Evolutionary conservation across 2,329 filamentous ascomycete species (phyloP).

Genomic region (Hypocrella siamensis): DNA sequence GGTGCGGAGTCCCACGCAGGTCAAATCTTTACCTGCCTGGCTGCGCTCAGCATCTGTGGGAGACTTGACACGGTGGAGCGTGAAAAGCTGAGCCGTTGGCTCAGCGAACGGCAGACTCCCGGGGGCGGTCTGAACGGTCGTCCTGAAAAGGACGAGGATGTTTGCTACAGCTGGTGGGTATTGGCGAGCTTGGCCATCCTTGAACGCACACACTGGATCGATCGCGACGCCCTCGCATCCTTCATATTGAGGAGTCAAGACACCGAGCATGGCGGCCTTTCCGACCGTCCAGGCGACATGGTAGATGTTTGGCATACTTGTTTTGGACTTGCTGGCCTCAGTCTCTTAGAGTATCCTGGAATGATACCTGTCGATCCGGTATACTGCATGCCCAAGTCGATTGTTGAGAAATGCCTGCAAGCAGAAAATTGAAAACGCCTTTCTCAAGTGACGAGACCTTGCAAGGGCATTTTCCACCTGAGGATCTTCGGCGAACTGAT

Average conservation of each 20-base stretch:
- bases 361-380: conserved; percentile 72
- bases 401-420: conserved; percentile 40
- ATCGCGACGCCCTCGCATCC: conserved; percentile 56
- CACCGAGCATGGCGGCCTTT: conserved; percentile 64
- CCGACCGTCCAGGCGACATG: conserved; percentile 84
- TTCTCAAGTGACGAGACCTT: too few species aligned
- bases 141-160: conserved; percentile 90
- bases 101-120: conserved; percentile 81
- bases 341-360: conserved; percentile 62
- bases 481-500: too few species aligned
- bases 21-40: conserved; percentile 90
- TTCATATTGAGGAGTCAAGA: conserved; percentile 91
- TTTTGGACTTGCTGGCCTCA: conserved; percentile 80
- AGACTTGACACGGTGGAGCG: conserved; percentile 68
- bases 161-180: conserved; percentile 99
- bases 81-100: conserved; percentile 73
- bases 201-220: conserved; percentile 79
- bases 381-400: conserved; percentile 66
- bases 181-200: conserved; percentile 85
- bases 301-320: conserved; percentile 94
- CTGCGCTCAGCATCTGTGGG: conserved; percentile 68
- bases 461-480: too few species aligned
- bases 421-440: too few species aligned
- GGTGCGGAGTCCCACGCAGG: conserved; percentile 90
- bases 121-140: conserved; percentile 84